These are phyloP conservation scores for Solanum chaucha DNA, from an alignment of 257 asterid genomes.

Conservation along the genomic window DNA sequence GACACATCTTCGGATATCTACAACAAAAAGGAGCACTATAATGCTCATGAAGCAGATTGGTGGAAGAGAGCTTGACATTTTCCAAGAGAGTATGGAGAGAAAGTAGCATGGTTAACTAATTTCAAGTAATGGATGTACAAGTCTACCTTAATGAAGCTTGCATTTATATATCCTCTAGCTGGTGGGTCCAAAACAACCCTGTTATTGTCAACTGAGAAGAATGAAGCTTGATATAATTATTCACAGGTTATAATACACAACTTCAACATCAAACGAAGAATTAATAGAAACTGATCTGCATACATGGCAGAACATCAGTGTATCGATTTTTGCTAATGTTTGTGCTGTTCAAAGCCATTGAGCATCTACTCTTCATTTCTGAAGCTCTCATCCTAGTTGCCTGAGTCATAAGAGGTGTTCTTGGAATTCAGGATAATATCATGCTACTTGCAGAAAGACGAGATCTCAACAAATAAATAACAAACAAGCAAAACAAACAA, in stretches of 20 bases:
- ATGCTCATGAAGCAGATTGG: neutral
- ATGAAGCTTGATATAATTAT: conserved; percentile 1
- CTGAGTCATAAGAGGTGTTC: conserved; percentile 22
- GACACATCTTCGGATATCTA: conserved; percentile 69
- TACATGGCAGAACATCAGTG: conserved; percentile 85
- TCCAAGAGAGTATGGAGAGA: neutral
- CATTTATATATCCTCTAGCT: conserved; percentile 79
- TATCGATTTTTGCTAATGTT: conserved; percentile 82
- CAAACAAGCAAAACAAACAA: neutral
- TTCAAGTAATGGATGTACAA: neutral
- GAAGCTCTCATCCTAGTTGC: conserved; percentile 47
- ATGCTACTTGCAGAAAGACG: neutral
- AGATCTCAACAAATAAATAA: neutral
- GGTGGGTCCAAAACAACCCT: conserved; percentile 72
- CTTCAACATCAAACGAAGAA: neutral
- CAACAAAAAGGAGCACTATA: conserved; percentile 10
- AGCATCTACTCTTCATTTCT: conserved; percentile 60
- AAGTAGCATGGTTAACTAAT: neutral
- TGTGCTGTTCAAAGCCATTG: conserved; percentile 41
- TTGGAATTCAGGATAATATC: neutral
- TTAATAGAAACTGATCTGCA: neutral
- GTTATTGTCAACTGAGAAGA: conserved; percentile 60
- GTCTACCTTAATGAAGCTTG: conserved; percentile 58
- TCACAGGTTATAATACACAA: neutral
- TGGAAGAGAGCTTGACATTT: neutral